Evolutionary conservation across 2,329 filamentous ascomycete species (phyloP), one percentile per base, ranked within the genome.

Genomic region (Alternaria alternata): DNA sequence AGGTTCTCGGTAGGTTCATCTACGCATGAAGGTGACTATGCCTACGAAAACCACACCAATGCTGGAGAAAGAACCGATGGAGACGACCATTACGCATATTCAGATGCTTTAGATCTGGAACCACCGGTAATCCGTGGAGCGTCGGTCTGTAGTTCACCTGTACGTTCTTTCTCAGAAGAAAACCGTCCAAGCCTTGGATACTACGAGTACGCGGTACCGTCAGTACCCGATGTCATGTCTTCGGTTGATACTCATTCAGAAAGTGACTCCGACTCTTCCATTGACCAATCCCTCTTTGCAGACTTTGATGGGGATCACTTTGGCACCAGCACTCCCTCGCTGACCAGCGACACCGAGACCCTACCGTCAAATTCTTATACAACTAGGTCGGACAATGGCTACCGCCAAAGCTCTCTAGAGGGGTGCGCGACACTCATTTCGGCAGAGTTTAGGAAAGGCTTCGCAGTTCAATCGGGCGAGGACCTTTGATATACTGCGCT

Each of bases 211-310:
- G 39, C 20, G 3, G 11, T 24, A 16, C 3, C 39, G 5, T 24
- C 39, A 7, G 39, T 42, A 24, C 18, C 39, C 20, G 7, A 20
- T 20, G 8, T 11, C 38, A 20, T 8, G n/a, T 20, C 38, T 20
- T 4, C 8, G 4, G 7, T n/a, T 20, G n/a, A 11, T 20, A 5
- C 39, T 4, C 3, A 26, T 30, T 4, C 20, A 26, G 41, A 24
- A 9, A 30, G 9, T 28, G 20, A 46, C 14, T 20, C 20, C 16
- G 4, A 8, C 14, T 16, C 11, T 22, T 16, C 41, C 18, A 47
- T 56, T 22, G 47, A 60, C 16, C 58, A 61, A 41, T 53, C 53
- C 3, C 53, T 57, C 1, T 61, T 61, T 16, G 53, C 47, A 1
- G 54, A 57, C 3, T 61, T 61, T 16, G 34, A 47, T 11, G 34